Evolutionary conservation across 2,329 filamentous ascomycete genomes (phyloP).

Genomic region (Pseudogymnoascus sp.): DNA sequence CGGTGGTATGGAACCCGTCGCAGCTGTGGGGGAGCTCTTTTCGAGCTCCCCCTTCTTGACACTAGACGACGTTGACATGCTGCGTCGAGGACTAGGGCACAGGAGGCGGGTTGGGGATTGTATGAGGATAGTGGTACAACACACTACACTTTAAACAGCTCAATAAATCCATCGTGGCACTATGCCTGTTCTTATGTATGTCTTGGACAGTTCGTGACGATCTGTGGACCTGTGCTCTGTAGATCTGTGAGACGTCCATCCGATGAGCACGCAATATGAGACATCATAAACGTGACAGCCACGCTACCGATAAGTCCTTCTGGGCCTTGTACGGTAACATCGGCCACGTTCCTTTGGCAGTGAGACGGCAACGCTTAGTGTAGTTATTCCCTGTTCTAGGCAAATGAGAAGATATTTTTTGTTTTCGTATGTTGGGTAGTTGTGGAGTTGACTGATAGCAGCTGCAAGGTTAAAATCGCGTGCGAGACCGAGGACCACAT

Average conservation of each 20-base stretch:
- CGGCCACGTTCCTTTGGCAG: not conserved
- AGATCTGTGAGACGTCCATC: not conserved
- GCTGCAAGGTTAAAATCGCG: not conserved
- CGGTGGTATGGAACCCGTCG: not conserved
- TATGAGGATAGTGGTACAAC: not conserved
- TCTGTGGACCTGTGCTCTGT: not conserved
- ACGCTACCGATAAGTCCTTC: not conserved
- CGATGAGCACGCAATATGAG: slow-evolving; percentile 7
- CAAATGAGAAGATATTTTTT: not conserved
- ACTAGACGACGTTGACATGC: not conserved
- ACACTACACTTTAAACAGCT: not conserved
- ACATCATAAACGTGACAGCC: slow-evolving; percentile 4
- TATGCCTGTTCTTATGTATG: not conserved
- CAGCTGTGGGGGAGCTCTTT: not conserved
- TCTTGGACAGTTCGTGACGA: not conserved
- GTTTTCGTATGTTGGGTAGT: not conserved
- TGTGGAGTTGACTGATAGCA: not conserved
- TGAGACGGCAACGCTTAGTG: not conserved
- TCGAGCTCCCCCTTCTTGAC: not conserved
- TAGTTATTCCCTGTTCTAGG: not conserved
- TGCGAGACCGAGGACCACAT: not conserved
- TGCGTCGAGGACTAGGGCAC: not conserved
- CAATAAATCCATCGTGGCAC: not conserved
- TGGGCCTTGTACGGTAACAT: not conserved
- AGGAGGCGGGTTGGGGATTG: not conserved